A percentile compares a stretch with the other conserved stretches of the same genome.
These are phyloP conservation scores for Entoloma clypeatum DNA, from an alignment of 1,284 basidiomycete species.

Conservation along the genomic window DNA sequence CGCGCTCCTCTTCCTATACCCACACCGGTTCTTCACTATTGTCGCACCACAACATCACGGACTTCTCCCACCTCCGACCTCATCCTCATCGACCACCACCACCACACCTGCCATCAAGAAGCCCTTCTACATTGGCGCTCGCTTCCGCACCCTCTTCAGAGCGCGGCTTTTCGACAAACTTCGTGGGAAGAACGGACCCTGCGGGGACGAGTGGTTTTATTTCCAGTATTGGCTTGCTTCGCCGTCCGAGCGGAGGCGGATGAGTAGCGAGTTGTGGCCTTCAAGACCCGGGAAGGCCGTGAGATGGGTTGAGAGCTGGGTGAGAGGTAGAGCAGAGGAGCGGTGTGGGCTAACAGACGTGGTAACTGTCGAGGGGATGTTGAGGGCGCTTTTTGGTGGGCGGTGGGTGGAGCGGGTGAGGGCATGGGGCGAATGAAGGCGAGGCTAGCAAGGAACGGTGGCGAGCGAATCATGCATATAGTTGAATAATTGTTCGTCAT, in stretches of 20 bases:
- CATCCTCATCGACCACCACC: neutral
- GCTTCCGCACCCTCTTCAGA: neutral
- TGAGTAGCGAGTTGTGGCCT: slow-evolving; percentile 9
- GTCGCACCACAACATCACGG: slow-evolving; percentile 19
- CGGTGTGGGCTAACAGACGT: slow-evolving; percentile 1
- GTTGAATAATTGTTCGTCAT: too few species aligned
- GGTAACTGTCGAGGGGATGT: slow-evolving; percentile 9
- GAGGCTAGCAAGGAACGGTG: too few species aligned
- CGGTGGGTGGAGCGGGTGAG: slow-evolving; percentile 15
- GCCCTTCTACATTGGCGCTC: neutral
- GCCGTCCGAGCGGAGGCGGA: slow-evolving; percentile 26
- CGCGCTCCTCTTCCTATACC: slow-evolving; percentile 44
- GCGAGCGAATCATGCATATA: too few species aligned
- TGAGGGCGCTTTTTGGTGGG: slow-evolving; percentile 13
- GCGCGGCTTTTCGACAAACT: slow-evolving; percentile 12
- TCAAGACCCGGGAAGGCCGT: slow-evolving; percentile 6
- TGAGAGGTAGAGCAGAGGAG: neutral
- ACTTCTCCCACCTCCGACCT: slow-evolving; percentile 5
- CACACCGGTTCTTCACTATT: slow-evolving; percentile 42
- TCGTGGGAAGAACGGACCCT: slow-evolving; percentile 34
- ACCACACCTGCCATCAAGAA: neutral
- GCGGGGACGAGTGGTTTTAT: slow-evolving; percentile 43
- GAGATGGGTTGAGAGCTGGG: slow-evolving; percentile 1
- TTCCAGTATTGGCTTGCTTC: slow-evolving; percentile 46
- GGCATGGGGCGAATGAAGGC: too few species aligned